Conservation (phyloP, 2,329 filamentous ascomycete genomes). For the Rhynchosporium graminicola region DNA sequence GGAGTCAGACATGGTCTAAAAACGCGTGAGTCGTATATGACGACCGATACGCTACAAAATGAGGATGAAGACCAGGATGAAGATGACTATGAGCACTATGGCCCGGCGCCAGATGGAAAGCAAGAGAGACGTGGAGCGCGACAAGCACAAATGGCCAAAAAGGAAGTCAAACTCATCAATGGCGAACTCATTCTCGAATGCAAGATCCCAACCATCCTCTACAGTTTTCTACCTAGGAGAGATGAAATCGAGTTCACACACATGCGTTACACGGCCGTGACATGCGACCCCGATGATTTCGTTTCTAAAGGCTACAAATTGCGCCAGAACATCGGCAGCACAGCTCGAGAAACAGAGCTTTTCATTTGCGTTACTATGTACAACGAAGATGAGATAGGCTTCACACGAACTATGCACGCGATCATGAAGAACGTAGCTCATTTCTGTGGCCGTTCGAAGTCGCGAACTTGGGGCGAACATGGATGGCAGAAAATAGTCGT, state of each 20-base stretch:
- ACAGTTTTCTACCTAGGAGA: conserved; percentile 90
- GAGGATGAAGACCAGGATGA: conserved; percentile 45
- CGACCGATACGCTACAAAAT: conserved; percentile 40
- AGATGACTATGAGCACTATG: conserved; percentile 74
- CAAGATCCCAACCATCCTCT: conserved; percentile 97
- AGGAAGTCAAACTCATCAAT: conserved; percentile 95
- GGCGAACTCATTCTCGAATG: conserved; percentile 97
- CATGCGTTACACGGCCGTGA: conserved; percentile 99
- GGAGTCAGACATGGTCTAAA: conserved; percentile 27
- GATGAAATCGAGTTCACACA: conserved; percentile 97
- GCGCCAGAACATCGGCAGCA: conserved; percentile 84
- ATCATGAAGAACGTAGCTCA: conserved; percentile 98
- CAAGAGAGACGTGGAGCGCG: conserved; percentile 87
- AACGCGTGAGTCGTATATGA: conserved; percentile 44
- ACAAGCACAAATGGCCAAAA: conserved; percentile 83
- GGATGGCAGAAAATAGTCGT: conserved; percentile 99
- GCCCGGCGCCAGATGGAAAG: conserved; percentile 80
- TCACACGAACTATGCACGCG: conserved; percentile 97
- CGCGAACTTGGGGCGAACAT: conserved; percentile 92
- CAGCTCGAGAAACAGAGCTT: conserved; percentile 85
- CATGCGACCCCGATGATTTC: conserved; percentile 94
- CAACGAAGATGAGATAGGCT: conserved; percentile 96
- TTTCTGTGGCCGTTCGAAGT: conserved; percentile 90
- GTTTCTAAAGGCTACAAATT: conserved; percentile 86
- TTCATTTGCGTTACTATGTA: conserved; percentile 99